Conservation (phyloP, 176 grass and related monocot genomes). For the Urochloa ruziziensis region DNA sequence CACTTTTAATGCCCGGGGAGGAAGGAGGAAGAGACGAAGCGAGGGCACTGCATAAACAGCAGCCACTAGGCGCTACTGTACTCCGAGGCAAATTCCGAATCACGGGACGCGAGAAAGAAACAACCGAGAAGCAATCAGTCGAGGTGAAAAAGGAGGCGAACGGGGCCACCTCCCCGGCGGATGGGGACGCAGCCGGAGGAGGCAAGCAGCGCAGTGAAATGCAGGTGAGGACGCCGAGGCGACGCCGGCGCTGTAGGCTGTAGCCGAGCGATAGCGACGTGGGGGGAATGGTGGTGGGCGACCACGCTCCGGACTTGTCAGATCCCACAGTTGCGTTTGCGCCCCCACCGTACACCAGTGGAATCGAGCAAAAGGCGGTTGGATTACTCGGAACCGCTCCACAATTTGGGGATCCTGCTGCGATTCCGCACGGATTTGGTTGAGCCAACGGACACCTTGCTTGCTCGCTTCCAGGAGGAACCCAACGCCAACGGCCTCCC, state of each 20-base stretch:
- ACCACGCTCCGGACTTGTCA: neutral
- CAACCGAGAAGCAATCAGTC: neutral
- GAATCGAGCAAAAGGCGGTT: neutral
- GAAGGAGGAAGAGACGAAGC: neutral
- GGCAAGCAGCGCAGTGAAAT: neutral
- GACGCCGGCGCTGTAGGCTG: slow-evolving; percentile 3
- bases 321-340: neutral
- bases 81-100: slow-evolving; percentile 7
- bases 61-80: neutral
- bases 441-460: neutral
- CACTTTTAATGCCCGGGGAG: neutral
- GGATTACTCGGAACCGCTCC: neutral
- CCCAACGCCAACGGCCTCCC: neutral
- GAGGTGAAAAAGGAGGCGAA: neutral
- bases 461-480: neutral
- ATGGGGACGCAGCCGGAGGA: neutral
- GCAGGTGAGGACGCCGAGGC: neutral
- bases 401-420: neutral
- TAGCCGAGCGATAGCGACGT: slow-evolving; percentile 5
- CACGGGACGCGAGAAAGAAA: neutral
- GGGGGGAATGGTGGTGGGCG: neutral
- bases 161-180: neutral
- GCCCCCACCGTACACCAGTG: neutral
- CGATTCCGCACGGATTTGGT: neutral
- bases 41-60: neutral